phyloP scores from a whole-genome alignment of 2,329 filamentous ascomycete species.

The Ophiostoma triangulosporum region DNA sequence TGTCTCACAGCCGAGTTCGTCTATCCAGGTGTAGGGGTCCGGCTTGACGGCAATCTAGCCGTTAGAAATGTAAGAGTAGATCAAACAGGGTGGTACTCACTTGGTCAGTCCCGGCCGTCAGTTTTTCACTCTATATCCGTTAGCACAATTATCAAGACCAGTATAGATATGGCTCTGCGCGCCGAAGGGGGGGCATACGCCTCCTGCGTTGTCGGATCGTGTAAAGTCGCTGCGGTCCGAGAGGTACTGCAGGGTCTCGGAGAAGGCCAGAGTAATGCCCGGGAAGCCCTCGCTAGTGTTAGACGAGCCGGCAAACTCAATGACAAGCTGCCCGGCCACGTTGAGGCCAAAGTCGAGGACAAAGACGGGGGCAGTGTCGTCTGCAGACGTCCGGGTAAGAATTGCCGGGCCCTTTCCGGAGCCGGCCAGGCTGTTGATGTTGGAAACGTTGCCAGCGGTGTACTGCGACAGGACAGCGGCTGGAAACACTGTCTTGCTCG shows the following conservation, averaged over 20 bases:
- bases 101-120: conserved; percentile 35
- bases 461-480: conserved; percentile 17
- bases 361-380: conserved; percentile 22
- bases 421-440: conserved; percentile 22
- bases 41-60: conserved; percentile 29
- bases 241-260: conserved; percentile 33
- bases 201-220: conserved; percentile 29
- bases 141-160: too few relatives aligned
- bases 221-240: conserved; percentile 33
- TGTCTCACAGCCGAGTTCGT: conserved; percentile 30
- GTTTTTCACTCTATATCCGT: conserved; percentile 13
- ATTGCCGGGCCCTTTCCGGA: conserved; percentile 19
- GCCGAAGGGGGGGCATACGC: too few relatives aligned
- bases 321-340: conserved; percentile 28
- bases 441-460: conserved; percentile 25
- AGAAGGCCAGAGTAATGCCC: conserved; percentile 34
- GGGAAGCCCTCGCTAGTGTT: conserved; percentile 17
- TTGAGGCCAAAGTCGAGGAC: conserved; percentile 38
- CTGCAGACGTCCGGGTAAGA: conserved; percentile 17
- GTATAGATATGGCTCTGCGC: too few relatives aligned
- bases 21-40: conserved; percentile 30
- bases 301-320: conserved; percentile 27
- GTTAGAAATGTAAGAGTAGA: neutral
- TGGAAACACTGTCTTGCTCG: conserved; percentile 20
- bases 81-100: conserved; percentile 16